Evolutionary conservation across 345 rosid genomes (phyloP), one percentile per base, ranked within the genome.

Genomic region (Corchorus capsularis): DNA sequence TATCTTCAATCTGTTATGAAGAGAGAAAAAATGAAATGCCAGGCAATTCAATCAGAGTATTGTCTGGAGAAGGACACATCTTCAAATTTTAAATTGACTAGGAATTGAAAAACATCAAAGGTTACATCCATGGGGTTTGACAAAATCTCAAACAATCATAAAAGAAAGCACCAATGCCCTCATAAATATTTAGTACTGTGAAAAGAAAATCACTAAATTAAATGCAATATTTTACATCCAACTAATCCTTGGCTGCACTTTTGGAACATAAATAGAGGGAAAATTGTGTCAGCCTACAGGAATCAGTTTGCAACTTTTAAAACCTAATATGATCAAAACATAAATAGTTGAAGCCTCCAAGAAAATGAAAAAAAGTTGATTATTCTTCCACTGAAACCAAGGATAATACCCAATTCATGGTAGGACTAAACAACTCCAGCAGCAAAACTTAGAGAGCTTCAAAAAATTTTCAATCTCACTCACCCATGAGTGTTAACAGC

Each of bases 401-500:
- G 69, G 65, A 47, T 45, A 19, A 61, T 14, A 34, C n/a, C 43
- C 41, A 34, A 34, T 14, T 61, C 41, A 60, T 13, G 41, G 39
- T 4, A 27, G 27, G 7, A 59, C 1, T 13, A 68, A 70, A 79
- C 70, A 77, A 75, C 78, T n/a, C 59, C 69, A 63, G 72, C 64
- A 52, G 71, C 77, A 17, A 37, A 41, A 64, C 69, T 74, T 37
- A 7, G 65, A 61, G 57, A 76, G 78, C 79, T 66, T 50, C 83
- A 32, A 7, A 22, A 22, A 43, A 43, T 54, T 5, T 47, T 54
- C 60, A 55, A 71, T 27, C 27, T 27, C 27, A 27, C 63, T 84
- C 81, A 87, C 34, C 90, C 88, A 82, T 83, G 87, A 46, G 86
- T 87, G 63, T 87, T 87, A 45, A 83, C 79, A 64, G 91, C 89